These are phyloP conservation scores for Alternaria panax DNA, from an alignment of 2,329 filamentous ascomycete species.

Conservation along the genomic window DNA sequence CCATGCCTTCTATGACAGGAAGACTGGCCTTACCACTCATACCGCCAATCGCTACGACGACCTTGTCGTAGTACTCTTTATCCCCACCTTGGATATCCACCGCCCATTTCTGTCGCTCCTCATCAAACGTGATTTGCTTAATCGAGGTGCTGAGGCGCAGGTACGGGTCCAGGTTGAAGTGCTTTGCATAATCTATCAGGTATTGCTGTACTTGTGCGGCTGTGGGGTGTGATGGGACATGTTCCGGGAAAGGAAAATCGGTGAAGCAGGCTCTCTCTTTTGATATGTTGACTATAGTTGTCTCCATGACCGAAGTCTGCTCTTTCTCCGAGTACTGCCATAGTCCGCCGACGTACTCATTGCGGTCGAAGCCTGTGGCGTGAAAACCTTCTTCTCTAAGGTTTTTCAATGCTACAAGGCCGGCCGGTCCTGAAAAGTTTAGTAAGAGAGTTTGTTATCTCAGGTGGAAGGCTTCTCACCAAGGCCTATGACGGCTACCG, in stretches of 20 bases:
- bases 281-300: slow-evolving; percentile 30
- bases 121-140: slow-evolving; percentile 19
- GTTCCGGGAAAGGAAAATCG: slow-evolving; percentile 28
- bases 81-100: slow-evolving; percentile 11
- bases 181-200: slow-evolving; percentile 22
- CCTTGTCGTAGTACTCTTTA: slow-evolving; percentile 27
- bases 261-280: slow-evolving; percentile 35
- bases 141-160: slow-evolving; percentile 24
- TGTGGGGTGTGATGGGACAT: slow-evolving; percentile 25
- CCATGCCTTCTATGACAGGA: slow-evolving; percentile 24
- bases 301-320: slow-evolving; percentile 31
- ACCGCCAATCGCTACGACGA: slow-evolving; percentile 31
- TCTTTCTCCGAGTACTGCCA: slow-evolving; percentile 33
- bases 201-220: slow-evolving; percentile 32
- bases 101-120: slow-evolving; percentile 22
- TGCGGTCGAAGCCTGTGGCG: slow-evolving; percentile 30
- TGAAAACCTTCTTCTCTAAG: slow-evolving; percentile 31
- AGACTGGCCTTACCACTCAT: slow-evolving; percentile 25
- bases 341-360: slow-evolving; percentile 30
- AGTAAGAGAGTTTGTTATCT: not conserved
- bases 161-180: slow-evolving; percentile 26
- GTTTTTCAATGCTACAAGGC: slow-evolving; percentile 28
- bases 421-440: slow-evolving; percentile 15
- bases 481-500: slow-evolving; percentile 23
- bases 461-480: not conserved